These are phyloP conservation scores for Chaetomium strumarium DNA, from an alignment of 2,329 filamentous ascomycete genomes.

Conservation along the genomic window DNA sequence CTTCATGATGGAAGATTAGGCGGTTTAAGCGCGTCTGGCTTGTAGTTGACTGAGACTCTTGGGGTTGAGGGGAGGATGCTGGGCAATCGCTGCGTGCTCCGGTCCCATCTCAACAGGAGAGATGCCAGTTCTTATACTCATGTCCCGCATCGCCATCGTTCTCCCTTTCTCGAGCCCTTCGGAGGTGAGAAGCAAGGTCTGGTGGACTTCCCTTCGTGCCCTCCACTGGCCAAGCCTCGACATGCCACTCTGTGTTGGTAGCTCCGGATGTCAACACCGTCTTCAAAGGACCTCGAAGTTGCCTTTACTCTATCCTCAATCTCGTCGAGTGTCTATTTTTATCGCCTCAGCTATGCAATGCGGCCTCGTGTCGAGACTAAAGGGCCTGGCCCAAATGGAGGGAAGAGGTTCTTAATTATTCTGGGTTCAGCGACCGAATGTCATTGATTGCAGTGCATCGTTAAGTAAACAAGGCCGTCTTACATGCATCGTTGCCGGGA, in stretches of 20 bases:
- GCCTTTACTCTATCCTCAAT: conserved; percentile 7
- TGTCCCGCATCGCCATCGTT: neutral
- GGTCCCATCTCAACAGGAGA: neutral
- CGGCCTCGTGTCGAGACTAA: conserved; percentile 2
- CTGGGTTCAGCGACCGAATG: neutral
- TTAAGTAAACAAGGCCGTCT: neutral
- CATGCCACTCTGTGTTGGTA: conserved; percentile 4
- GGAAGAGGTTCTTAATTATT: conserved; percentile 1
- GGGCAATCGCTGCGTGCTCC: neutral
- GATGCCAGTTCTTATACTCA: conserved; percentile 2
- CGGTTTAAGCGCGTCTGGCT: neutral
- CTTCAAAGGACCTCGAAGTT: neutral
- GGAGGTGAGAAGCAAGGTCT: neutral
- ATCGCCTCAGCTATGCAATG: neutral
- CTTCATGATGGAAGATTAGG: conserved; percentile 7
- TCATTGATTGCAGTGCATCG: conserved; percentile 2
- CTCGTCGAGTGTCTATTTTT: conserved; percentile 8
- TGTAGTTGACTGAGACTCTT: neutral
- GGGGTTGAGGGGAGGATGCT: neutral
- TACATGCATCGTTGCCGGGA: conserved; percentile 2
- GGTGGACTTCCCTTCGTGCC: neutral
- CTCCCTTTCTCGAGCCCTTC: too few relatives aligned
- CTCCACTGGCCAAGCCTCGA: neutral
- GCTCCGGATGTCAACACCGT: conserved; percentile 9
- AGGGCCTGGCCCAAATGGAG: conserved; percentile 1